Conservation (phyloP, 371 early-diverging fungal genomes). For the Phascolomyces articulosus region DNA sequence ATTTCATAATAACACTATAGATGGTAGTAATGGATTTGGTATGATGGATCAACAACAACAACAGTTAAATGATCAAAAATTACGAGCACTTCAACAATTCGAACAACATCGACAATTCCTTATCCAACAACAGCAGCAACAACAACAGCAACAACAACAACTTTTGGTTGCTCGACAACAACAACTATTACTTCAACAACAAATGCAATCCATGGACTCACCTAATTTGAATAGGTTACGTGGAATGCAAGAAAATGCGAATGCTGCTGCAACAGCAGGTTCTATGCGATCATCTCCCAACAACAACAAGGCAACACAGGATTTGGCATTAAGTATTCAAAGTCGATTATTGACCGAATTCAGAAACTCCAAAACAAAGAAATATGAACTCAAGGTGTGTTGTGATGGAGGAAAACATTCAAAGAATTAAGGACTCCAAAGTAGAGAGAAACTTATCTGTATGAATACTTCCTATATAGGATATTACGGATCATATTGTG, state of each 20-base stretch:
- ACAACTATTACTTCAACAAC: slow-evolving; percentile 59
- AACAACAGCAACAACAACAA: slow-evolving; percentile 50
- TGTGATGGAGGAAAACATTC: not conserved
- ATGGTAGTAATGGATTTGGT: not conserved
- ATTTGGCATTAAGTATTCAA: slow-evolving; percentile 60
- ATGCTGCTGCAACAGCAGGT: not conserved
- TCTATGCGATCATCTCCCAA: slow-evolving; percentile 1
- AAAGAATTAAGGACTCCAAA: no score
- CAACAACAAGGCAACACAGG: slow-evolving; percentile 22
- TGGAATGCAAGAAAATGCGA: slow-evolving; percentile 18
- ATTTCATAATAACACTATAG: no score
- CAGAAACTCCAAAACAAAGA: slow-evolving; percentile 90
- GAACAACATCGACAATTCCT: slow-evolving; percentile 51
- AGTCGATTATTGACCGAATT: slow-evolving; percentile 93
- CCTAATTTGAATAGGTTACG: slow-evolving; percentile 32
- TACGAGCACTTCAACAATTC: slow-evolving; percentile 51
- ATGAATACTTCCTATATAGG: slow-evolving; percentile 41
- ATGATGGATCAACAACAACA: not conserved
- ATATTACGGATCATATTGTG: slow-evolving; percentile 91
- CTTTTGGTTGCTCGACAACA: slow-evolving; percentile 48
- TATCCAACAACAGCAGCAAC: slow-evolving; percentile 51
- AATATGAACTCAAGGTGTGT: slow-evolving; percentile 84
- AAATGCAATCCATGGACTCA: slow-evolving; percentile 37
- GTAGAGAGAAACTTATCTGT: no score
- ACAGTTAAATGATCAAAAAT: slow-evolving; percentile 45